A percentile compares a stretch with the other conserved stretches of the same genome.
Conservation (phyloP, 352 stramenopile genomes). For the Phytophthora ramorum region DNA sequence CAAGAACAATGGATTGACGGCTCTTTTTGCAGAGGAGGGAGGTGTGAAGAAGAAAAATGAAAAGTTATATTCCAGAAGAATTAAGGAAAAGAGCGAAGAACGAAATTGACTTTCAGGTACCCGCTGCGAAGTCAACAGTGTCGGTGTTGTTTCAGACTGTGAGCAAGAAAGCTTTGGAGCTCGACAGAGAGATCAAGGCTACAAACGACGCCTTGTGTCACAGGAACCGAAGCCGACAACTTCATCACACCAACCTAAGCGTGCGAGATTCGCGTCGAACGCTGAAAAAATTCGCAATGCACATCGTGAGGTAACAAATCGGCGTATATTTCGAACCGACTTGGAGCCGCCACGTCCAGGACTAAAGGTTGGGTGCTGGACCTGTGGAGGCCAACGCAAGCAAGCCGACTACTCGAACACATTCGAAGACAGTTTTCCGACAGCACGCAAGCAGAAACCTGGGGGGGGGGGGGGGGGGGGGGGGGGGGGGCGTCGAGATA, state of each 20-base stretch:
- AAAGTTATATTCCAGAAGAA: slow-evolving; percentile 14
- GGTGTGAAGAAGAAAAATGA: slow-evolving; percentile 21
- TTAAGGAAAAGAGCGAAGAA: slow-evolving; percentile 13
- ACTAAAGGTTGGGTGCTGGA: slow-evolving; percentile 23
- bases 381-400: slow-evolving; percentile 19
- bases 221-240: too few relatives aligned
- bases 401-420: slow-evolving; percentile 12
- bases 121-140: slow-evolving; percentile 13
- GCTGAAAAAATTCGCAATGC: too few relatives aligned
- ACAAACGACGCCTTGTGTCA: too few relatives aligned
- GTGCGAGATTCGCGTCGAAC: too few relatives aligned
- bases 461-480: too few relatives aligned
- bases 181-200: too few relatives aligned
- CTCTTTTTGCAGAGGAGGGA: slow-evolving; percentile 5
- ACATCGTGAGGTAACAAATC: too few relatives aligned
- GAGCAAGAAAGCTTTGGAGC: slow-evolving; percentile 17
- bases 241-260: not conserved
- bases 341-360: not conserved
- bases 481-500: slow-evolving; percentile 18
- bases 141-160: slow-evolving; percentile 13
- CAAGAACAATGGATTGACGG: slow-evolving; percentile 10
- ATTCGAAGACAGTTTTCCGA: not conserved
- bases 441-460: slow-evolving; percentile 4
- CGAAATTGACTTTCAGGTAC: slow-evolving; percentile 14
- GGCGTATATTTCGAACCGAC: slow-evolving; percentile 14